Base-by-base conservation (phyloP, 805 yeast species). In the Kurtzmaniella cleridarum region DNA sequence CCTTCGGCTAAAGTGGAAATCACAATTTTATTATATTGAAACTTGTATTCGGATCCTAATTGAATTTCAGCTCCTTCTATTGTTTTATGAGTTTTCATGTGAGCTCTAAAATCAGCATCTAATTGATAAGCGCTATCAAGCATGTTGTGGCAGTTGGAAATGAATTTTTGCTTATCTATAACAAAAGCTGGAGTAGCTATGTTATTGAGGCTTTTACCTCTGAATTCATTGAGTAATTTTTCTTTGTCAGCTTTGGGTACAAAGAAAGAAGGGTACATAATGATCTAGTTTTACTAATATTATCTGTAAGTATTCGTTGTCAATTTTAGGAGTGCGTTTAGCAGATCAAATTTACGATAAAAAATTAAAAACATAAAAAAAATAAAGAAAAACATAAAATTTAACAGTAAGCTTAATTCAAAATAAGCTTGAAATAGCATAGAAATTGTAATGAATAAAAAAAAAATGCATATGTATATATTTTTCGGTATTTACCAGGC, bases 31-130 rank as follows among this genome's bases (percentile, higher is more conserved):
- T 66, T 64, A 14, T 78, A 68, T n/a, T 44, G 34, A 14, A n/a
- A 29, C 2, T 49, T 39, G 8, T 20, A 20, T 20, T 20, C 24
- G 1, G 51, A 38, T 4, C 70, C 72, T 53, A 81, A 54, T 58
- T 81, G 84, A 31, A 73, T 54, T 16, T 56, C 48, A 2, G 79
- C 63, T 5, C 85, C 89, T 47, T 79, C 83, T 8, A 66, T 46
- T 1, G 84, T 73, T 55, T 85, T 84, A 55, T 82, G 89, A 0
- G 93, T 85, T 57, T 84, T 84, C 16, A 84, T 78, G 53, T 84
- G 89, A 3, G 84, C 81, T 42, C 95, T 66, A 54, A 84, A 83
- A 14, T 57, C 63, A 5, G 67, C 65, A 2, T 49, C 43, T 20
- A 79, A 49, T 1, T 53, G 51, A 1, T 44, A 37, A 0, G 79